A percentile compares a stretch with the other conserved stretches of the same genome.
phyloP scores from a whole-genome alignment of 2,329 filamentous ascomycete species.

The Colletotrichum filicis region DNA sequence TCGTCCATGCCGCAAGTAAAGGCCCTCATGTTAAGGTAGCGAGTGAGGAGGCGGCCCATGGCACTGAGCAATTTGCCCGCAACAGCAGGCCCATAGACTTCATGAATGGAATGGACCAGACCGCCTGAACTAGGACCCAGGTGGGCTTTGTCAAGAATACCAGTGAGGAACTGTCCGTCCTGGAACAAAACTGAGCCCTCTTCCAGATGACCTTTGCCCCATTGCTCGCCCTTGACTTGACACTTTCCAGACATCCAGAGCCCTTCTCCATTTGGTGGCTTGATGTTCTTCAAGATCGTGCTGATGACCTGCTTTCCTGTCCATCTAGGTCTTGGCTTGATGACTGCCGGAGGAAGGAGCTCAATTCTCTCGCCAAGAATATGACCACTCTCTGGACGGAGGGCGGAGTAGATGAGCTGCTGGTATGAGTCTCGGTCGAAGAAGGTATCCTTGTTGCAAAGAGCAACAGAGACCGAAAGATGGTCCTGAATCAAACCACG shows the following conservation, averaged over 20 bases:
- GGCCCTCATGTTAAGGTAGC: conserved; percentile 90
- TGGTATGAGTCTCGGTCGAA: conserved; percentile 91
- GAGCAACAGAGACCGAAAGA: conserved; percentile 90
- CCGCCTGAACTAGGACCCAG: conserved; percentile 89
- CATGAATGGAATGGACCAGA: conserved; percentile 91
- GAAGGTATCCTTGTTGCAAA: conserved; percentile 92
- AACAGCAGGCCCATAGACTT: conserved; percentile 87
- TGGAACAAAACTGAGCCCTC: conserved; percentile 86
- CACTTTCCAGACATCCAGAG: conserved; percentile 84
- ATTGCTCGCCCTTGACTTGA: conserved; percentile 81
- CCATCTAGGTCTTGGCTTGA: conserved; percentile 86
- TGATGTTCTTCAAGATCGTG: conserved; percentile 92
- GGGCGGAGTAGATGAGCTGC: conserved; percentile 89
- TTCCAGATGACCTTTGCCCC: conserved; percentile 76
- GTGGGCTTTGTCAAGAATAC: conserved; percentile 95
- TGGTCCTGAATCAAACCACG: conserved; percentile 98
- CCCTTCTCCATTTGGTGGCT: conserved; percentile 78
- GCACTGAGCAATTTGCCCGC: conserved; percentile 91
- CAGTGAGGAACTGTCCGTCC: conserved; percentile 87
- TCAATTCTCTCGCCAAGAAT: conserved; percentile 85
- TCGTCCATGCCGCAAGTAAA: conserved; percentile 99
- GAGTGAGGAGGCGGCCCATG: conserved; percentile 88
- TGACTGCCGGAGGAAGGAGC: conserved; percentile 81
- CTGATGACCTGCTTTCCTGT: conserved; percentile 97
- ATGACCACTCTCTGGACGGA: conserved; percentile 91